A percentile compares a stretch with the other conserved stretches of the same genome.
Evolutionary conservation across 805 yeast genomes (phyloP).

Genomic region (Hermanozyma aechmeae): DNA sequence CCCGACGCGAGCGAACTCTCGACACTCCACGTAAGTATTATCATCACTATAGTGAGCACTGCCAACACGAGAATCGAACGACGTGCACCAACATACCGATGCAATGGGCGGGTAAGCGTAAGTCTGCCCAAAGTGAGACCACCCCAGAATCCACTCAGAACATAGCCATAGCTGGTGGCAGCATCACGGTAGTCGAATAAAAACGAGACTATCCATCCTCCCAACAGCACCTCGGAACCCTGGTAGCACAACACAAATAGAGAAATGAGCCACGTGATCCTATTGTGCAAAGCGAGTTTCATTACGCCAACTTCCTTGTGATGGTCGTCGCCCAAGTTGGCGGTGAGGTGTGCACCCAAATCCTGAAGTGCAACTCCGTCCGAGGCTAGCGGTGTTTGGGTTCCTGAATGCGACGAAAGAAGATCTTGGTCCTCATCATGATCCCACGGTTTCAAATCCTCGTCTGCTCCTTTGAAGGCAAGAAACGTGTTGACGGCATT

Average conservation of each 20-base stretch:
- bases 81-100: slow-evolving; percentile 33
- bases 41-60: slow-evolving; percentile 24
- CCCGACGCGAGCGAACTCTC: slow-evolving; percentile 37
- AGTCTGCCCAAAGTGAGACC: slow-evolving; percentile 63
- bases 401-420: slow-evolving; percentile 1
- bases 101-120: slow-evolving; percentile 32
- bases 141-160: slow-evolving; percentile 64
- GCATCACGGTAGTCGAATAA: slow-evolving; percentile 46
- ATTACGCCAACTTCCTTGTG: slow-evolving; percentile 3
- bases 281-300: slow-evolving; percentile 23
- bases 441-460: slow-evolving; percentile 32
- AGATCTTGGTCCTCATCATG: slow-evolving; percentile 5
- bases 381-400: slow-evolving; percentile 1
- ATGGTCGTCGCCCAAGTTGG: slow-evolving; percentile 1
- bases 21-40: slow-evolving; percentile 40
- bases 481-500: slow-evolving; percentile 16
- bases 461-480: slow-evolving; percentile 42
- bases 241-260: slow-evolving; percentile 50
- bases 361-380: slow-evolving; percentile 4
- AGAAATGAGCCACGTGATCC: slow-evolving; percentile 40
- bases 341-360: slow-evolving; percentile 2
- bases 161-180: slow-evolving; percentile 43
- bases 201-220: slow-evolving; percentile 65
- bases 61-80: slow-evolving; percentile 31
- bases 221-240: slow-evolving; percentile 62